Evolutionary conservation across 73 alveolate species (phyloP), one percentile per base, ranked within the genome.

Genomic region (Strombidium stylifer): DNA sequence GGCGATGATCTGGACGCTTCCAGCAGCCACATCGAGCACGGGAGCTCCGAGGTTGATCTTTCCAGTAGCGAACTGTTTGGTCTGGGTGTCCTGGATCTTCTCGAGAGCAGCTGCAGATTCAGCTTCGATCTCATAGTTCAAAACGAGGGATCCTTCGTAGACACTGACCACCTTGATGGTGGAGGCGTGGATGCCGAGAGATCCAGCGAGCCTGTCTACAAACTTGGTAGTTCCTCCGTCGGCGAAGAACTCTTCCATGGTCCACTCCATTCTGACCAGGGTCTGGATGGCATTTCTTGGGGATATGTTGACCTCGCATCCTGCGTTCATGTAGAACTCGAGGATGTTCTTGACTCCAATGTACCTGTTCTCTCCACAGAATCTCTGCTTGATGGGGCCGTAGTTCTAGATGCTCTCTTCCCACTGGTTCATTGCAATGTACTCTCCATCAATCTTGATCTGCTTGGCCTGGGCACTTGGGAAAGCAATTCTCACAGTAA

Each of bases 351-450:
- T 28, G 11, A 45, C 75, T 0, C 59, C 60, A 1, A 68, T 7
- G 40, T 62, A 77, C 5, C 81, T 3, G 41, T 77, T 68, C 4
- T 58, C 73, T 0, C 89, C 89, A 42, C 83, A 69, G 24, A 24
- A 14, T 14, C 50, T 0, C 34, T 46, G 36, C 25, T 48, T 26
- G 21, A 77, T 27, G 44, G 66, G 55, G 30, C 27, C 62, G 2
- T 25, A 39, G 12, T 26, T 23, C 18, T 16, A 48, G n/a, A 51
- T 0, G 5, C 6, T 40, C 12, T 54, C 60, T 23, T 65, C 35
- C 66, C 73, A 77, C 8, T 53, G 36, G 32, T 52, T 53, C 0
- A 69, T 73, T 0, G n/a, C 55, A 16, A 77, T 50, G 3, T 11
- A 12, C 0, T 16, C 28, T 0, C 65, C 83, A 54, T 68, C 54